A percentile compares a stretch with the other conserved stretches of the same genome.
phyloP scores from a whole-genome alignment of 345 rosid genomes.

The Camelina sativa region DNA sequence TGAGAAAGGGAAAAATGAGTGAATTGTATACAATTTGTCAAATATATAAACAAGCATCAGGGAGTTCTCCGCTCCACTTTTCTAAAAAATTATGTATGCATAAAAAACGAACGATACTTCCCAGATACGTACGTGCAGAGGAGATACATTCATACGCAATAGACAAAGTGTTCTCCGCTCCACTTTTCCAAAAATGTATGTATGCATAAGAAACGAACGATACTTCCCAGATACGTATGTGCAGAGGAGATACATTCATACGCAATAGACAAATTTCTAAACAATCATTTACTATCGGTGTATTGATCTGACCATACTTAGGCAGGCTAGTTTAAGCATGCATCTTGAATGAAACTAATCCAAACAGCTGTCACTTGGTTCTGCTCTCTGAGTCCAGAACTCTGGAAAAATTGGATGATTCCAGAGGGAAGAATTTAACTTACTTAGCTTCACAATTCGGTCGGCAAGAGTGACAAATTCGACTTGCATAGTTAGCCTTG shows the following conservation, averaged over 20 bases:
- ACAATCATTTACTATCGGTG: conserved; percentile 1
- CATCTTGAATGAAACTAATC: conserved; percentile 12
- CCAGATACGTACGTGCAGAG: conserved; percentile 19
- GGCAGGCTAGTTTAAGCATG: conserved; percentile 30
- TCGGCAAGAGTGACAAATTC: conserved; percentile 99
- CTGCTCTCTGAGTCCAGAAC: conserved; percentile 29
- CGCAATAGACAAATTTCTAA: conserved; percentile 15
- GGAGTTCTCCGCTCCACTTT: conserved; percentile 21
- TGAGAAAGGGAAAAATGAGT: conserved; percentile 23
- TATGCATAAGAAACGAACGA: conserved; percentile 8
- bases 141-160: conserved; percentile 11
- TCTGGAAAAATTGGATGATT: conserved; percentile 16
- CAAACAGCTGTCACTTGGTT: conserved; percentile 16
- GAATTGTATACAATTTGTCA: conserved; percentile 8
- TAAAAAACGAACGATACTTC: conserved; percentile 11
- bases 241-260: conserved; percentile 13
- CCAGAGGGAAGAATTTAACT: conserved; percentile 42
- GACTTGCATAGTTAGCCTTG: conserved; percentile 98
- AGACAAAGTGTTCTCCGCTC: conserved; percentile 9
- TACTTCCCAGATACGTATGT: conserved; percentile 15
- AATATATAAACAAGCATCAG: conserved; percentile 3
- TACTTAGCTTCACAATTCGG: conserved; percentile 99
- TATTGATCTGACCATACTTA: conserved; percentile 19
- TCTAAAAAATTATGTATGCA: conserved; percentile 9
- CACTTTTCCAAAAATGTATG: conserved; percentile 12